Base-by-base conservation (phyloP, 371 early-diverging fungal species). In the Gilbertella persicaria region DNA sequence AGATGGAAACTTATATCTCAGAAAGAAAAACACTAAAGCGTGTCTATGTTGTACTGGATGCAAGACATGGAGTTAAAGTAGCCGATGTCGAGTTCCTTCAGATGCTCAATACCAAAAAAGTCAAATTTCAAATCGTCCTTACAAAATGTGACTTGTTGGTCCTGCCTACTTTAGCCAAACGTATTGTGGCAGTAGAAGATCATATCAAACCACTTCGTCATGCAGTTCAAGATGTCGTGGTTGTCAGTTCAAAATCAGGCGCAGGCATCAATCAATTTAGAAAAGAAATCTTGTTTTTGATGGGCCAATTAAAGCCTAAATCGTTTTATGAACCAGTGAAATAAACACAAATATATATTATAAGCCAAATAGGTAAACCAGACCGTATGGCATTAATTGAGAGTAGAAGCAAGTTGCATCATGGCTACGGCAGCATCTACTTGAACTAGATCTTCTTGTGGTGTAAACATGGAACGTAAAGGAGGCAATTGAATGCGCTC, bases 111-210 rank as follows among this genome's bases (percentile, higher is more conserved):
- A 71, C 81, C 16, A 70, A 75, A 29, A 60, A 72, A 39, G 77
- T 80, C 35, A 80, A 82, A 57, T 89, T 87, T 58, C 91, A 90
- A 51, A 66, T 92, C n/a, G 82, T 92, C 3, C 67, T 92, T 64
- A 92, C 92, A 20, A 92, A 92, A 55, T 86, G 90, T 59, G 92
- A 92, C 65, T 68, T 90, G 13, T 78, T 88, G 7, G 64, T 76
- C 2, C 63, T 87, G 4, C 78, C 79, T 3, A 78, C 80, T 24
- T 74, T 92, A 29, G 91, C 90, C 3, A 77, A 82, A 20, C 76
- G 83, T 1, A 54, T 72, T 8, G 52, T 66, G 6, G 30, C 63
- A 7, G 69, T 74, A 26, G 70, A 77, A 60, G 36, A 66, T 45
- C 64, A 69, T 51, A 53, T 78, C 8, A 65, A 71, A 28, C 43